Evolutionary conservation across 192 early-diverging fungal genomes (phyloP), one percentile per base, ranked within the genome.

Genomic region (Coemansia sp.): DNA sequence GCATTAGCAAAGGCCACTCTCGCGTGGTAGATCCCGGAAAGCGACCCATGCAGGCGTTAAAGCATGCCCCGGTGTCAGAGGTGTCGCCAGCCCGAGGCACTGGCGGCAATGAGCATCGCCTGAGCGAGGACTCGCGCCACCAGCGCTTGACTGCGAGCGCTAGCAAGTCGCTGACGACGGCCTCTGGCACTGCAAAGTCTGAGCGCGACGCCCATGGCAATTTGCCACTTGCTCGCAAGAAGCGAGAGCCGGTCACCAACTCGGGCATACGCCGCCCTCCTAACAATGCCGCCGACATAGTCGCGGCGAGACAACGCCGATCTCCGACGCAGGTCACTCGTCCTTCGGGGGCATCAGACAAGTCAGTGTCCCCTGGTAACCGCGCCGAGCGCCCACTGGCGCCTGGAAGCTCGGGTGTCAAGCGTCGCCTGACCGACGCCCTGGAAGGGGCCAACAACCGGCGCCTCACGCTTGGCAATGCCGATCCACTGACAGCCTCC

Each of bases 351-450:
- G 29, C 30, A 6, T 56, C 29, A n/a, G 70, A 65, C 9, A 72
- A 40, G 34, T 62, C 70, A 4, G 20, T 53, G 1, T 55, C 64
- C 24, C 58, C 70, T 16, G 37, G 32, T 12, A 63, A 56, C 24
- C 47, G 38, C 22, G 27, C 50, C 11, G 55, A 69, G 27, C 62
- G 70, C 40, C n/a, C 45, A 18, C 50, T 45, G 22, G 55, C 24
- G 3, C 12, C 61, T 35, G 68, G 65, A 2, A 29, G 32, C 29
- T 44, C 65, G 18, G 77, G 69, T 4, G 38, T 64, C 24, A 74
- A 64, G 66, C 65, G 71, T 18, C 58, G 71, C 2, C 61, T 68
- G 15, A 68, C 44, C 8, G 71, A 68, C 5, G 62, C 47, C 13
- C n/a, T 56, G 5, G 71, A 38, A 5, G 47, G 30, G 24, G 30